phyloP scores from a whole-genome alignment of 163 green algal genomes.

The Chlamydomonas reinhardtii region DNA sequence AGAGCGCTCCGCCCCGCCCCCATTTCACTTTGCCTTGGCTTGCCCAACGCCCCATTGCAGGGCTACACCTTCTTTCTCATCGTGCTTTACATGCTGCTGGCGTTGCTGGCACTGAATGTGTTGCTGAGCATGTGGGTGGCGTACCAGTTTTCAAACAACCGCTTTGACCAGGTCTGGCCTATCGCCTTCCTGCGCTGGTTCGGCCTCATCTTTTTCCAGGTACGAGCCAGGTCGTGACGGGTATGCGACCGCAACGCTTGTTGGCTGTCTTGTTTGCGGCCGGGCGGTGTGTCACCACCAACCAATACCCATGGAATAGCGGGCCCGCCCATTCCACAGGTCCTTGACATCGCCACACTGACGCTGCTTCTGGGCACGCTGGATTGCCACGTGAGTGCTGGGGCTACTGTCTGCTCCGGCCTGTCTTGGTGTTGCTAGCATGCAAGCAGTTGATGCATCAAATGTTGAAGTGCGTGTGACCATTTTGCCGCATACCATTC shows the following conservation, averaged over 20 bases:
- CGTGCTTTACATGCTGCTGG: conserved; percentile 35
- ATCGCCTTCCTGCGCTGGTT: conserved; percentile 46
- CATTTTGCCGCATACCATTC: too few relatives aligned
- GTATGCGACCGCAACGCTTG: too few relatives aligned
- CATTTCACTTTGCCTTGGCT: too few relatives aligned
- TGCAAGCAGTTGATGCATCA: too few relatives aligned
- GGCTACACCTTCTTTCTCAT: conserved; percentile 43
- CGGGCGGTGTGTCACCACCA: too few relatives aligned
- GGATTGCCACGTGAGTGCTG: conserved; percentile 15
- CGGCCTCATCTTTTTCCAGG: conserved; percentile 36
- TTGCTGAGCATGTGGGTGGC: conserved; percentile 41
- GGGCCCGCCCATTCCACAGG: background rate
- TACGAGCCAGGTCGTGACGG: background rate
- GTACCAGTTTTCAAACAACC: conserved; percentile 34
- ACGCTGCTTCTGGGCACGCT: conserved; percentile 42
- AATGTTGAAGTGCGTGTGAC: too few relatives aligned
- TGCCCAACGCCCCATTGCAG: too few relatives aligned
- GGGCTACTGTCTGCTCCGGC: too few relatives aligned
- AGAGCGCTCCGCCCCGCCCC: too few relatives aligned
- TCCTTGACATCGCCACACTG: conserved; percentile 44
- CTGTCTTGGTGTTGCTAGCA: too few relatives aligned
- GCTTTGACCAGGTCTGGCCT: conserved; percentile 46
- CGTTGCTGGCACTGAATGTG: conserved; percentile 18
- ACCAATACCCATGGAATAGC: too few relatives aligned
- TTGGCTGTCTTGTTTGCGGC: too few relatives aligned